These are phyloP conservation scores for Groenewaldozyma salmanticensis DNA, from an alignment of 805 yeast species.

Conservation along the genomic window DNA sequence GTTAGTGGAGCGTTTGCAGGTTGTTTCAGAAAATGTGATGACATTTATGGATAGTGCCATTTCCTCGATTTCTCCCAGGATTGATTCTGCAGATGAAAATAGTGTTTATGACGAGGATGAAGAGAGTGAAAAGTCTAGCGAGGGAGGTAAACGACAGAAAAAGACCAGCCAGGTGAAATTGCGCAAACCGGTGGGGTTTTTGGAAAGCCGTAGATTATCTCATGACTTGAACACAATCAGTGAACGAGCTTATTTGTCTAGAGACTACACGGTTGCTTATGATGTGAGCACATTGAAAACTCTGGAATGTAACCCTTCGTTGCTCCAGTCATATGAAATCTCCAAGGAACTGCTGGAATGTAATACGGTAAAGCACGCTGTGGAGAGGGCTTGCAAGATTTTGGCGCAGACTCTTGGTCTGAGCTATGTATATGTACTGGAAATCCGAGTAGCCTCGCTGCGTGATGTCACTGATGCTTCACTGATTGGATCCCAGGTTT, in stretches of 20 bases:
- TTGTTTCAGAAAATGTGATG: slow-evolving; percentile 11
- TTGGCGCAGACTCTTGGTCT: slow-evolving; percentile 18
- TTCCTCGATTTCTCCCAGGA: slow-evolving; percentile 4
- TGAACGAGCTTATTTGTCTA: slow-evolving; percentile 1
- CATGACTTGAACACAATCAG: neutral
- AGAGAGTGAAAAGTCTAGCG: neutral
- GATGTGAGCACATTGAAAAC: slow-evolving; percentile 8
- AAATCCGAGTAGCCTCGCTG: slow-evolving; percentile 13
- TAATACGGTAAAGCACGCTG: slow-evolving; percentile 15
- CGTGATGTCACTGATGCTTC: neutral
- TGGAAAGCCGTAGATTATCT: neutral
- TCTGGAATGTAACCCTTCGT: slow-evolving; percentile 10
- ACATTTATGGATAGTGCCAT: slow-evolving; percentile 6
- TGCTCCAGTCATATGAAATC: slow-evolving; percentile 21
- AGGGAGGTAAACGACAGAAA: neutral
- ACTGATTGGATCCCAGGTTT: neutral
- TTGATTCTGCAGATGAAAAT: slow-evolving; percentile 5
- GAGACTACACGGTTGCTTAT: slow-evolving; percentile 2
- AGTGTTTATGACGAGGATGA: neutral
- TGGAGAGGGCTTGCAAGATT: slow-evolving; percentile 21
- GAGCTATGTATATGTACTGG: slow-evolving; percentile 21
- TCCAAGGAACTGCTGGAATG: slow-evolving; percentile 18
- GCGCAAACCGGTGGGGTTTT: neutral
- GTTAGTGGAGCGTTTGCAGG: slow-evolving; percentile 11
- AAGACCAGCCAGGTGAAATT: neutral